Evolutionary conservation across 768 basidiomycete genomes (phyloP).

Genomic region (Lactifluus volemus): DNA sequence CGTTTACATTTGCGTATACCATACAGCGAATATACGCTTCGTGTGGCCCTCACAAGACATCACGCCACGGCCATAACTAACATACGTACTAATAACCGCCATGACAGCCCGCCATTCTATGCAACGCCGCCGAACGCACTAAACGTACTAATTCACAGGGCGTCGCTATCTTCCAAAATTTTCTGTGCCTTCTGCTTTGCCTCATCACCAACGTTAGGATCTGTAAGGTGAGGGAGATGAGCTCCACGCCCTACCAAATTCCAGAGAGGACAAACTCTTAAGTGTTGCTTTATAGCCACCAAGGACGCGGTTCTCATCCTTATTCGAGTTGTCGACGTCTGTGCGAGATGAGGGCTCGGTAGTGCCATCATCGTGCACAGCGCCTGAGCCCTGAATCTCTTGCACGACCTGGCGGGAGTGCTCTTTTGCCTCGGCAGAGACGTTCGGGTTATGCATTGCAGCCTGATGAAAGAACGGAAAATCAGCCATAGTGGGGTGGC

Average conservation of each 20-base stretch:
- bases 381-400: slow-evolving; percentile 18
- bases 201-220: slow-evolving; percentile 24
- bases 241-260: not conserved
- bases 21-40: no score
- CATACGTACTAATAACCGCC: no score
- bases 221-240: slow-evolving; percentile 4
- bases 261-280: slow-evolving; percentile 19
- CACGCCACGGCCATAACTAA: no score
- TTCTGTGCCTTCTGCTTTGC: slow-evolving; percentile 24
- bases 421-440: slow-evolving; percentile 28
- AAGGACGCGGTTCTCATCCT: slow-evolving; percentile 22
- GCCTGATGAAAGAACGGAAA: slow-evolving; percentile 14
- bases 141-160: slow-evolving; percentile 4
- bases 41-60: no score
- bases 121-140: no score
- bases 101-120: no score
- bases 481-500: no score
- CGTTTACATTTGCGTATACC: no score
- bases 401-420: slow-evolving; percentile 23
- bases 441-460: slow-evolving; percentile 25
- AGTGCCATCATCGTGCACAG: slow-evolving; percentile 1
- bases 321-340: slow-evolving; percentile 1
- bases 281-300: slow-evolving; percentile 26
- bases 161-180: slow-evolving; percentile 21
- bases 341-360: not conserved